Evolutionary conservation across 306 rosid genomes (phyloP), one percentile per base, ranked within the genome.

Genomic region (Arachis hypogaea): DNA sequence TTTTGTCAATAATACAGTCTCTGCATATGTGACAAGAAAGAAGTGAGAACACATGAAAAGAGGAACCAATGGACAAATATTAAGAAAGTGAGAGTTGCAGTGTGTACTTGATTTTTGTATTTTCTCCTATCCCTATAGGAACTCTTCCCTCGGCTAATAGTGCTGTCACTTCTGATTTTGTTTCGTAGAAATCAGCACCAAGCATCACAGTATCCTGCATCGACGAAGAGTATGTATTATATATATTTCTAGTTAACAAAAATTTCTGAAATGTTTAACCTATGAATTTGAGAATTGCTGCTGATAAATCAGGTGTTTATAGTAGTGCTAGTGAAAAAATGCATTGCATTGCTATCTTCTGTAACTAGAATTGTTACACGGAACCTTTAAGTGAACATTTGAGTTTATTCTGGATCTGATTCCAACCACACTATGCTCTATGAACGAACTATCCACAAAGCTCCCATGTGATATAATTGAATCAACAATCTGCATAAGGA

Each of bases 141-240:
- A 89, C 97, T 84, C 85, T 82, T 78, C 98, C 98, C 69, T 89
- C 97, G 51, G 89, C 88, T 71, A 89, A 77, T 69, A 89, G 72
- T 77, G 93, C 82, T 33, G 80, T 54, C 72, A 62, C 73, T 81
- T 93, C 98, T 36, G 60, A 70, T 1, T 85, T 89, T 0, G 97
- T 93, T 86, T 91, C 97, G 46, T 91, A 93, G 85, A 68, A 91
- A 74, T 93, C 98, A 76, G 98, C 98, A 4, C 98, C 94, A 63
- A 93, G 97, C 96, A 91, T 88, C 84, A 93, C 93, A 16, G 97
- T 91, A 58, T 93, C 97, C 97, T 93, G 90, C 86, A 80, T 65
- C 29, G 0, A 64, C 61, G 63, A 47, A 59, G 30, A 41, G 56
- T 1, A 2, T 33, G 55, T 38, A 40, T 57, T 64, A 28, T 11